These are phyloP conservation scores for Calonectria pseudoturangicola DNA, from an alignment of 2,329 filamentous ascomycete species.

Conservation along the genomic window DNA sequence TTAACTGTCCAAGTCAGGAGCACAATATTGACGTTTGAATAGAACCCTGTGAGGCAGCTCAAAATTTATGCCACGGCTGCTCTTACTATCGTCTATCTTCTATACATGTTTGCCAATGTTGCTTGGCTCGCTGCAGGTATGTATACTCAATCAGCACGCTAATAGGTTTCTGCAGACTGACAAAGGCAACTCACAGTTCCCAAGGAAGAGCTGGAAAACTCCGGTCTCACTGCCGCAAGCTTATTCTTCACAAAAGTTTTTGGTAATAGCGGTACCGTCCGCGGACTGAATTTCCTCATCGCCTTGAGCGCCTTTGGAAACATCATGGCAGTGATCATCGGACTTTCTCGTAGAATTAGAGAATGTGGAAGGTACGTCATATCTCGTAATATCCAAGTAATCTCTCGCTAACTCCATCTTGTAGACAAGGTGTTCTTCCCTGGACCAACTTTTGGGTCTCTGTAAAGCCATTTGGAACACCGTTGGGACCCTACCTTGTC, in stretches of 20 bases:
- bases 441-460: constrained; percentile 27
- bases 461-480: constrained; percentile 25
- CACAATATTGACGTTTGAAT: neutral
- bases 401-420: neutral
- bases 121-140: constrained; percentile 35
- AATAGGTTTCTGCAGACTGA: neutral
- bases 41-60: constrained; percentile 36
- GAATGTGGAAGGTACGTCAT: constrained; percentile 30
- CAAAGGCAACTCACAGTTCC: neutral
- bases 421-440: constrained; percentile 28
- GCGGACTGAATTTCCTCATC: constrained; percentile 32
- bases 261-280: constrained; percentile 29
- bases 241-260: constrained; percentile 36
- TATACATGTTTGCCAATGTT: constrained; percentile 38
- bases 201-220: constrained; percentile 32
- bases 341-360: constrained; percentile 31
- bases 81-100: constrained; percentile 33
- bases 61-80: constrained; percentile 37
- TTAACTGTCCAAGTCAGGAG: too few relatives aligned
- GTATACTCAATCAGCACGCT: neutral
- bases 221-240: constrained; percentile 29
- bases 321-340: constrained; percentile 36
- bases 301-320: constrained; percentile 35
- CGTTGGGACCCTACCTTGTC: constrained; percentile 30
- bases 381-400: too few relatives aligned